phyloP scores from a whole-genome alignment of 257 asterid genomes.

The Jaltomata sinuosa region DNA sequence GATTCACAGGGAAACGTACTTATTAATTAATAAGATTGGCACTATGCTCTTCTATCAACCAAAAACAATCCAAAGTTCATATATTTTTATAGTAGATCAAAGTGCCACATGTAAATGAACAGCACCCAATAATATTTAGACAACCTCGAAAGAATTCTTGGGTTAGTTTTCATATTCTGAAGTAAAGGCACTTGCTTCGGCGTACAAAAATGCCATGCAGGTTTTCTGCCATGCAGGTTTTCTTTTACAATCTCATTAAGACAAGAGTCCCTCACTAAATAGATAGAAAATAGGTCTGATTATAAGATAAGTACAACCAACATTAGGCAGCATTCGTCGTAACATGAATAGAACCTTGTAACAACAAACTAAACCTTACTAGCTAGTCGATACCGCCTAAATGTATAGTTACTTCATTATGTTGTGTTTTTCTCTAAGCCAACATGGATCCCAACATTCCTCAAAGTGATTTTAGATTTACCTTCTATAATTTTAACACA shows the following conservation, averaged over 20 bases:
- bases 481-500: too few relatives aligned
- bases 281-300: background rate
- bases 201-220: background rate
- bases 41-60: background rate
- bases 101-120: background rate
- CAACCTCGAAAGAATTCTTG: background rate
- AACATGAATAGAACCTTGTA: background rate
- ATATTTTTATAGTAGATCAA: background rate
- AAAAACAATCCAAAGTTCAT: background rate
- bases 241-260: background rate
- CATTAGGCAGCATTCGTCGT: background rate
- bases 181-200: background rate
- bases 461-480: too few relatives aligned
- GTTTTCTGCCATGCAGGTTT: background rate
- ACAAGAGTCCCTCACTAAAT: background rate
- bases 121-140: background rate
- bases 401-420: too few relatives aligned
- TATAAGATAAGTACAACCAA: background rate
- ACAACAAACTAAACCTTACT: too few relatives aligned
- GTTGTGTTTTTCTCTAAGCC: too few relatives aligned
- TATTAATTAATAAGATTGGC: background rate
- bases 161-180: background rate
- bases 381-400: too few relatives aligned
- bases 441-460: too few relatives aligned
- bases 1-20: background rate